Evolutionary conservation across 352 stramenopile species (phyloP).

Genomic region (Pythium rishiriense): DNA sequence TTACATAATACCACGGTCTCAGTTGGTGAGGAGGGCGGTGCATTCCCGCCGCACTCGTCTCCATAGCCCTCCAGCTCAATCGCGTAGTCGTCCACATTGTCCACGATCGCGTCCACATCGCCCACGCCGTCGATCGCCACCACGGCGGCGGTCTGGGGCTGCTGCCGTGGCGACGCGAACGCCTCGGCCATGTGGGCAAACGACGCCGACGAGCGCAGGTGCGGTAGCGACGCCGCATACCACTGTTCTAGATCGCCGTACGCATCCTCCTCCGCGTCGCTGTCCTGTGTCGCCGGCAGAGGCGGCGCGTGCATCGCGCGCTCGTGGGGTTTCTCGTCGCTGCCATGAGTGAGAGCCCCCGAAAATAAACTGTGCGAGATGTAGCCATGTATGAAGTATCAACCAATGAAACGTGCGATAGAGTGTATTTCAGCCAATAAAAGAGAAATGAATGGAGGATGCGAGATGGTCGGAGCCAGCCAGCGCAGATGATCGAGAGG

Average conservation of each 20-base stretch:
- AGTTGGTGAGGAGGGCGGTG: no score
- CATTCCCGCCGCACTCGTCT: no score
- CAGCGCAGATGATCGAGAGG: no score
- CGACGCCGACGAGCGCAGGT: slow-evolving; percentile 18
- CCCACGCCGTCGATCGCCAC: no score
- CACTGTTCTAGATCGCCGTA: slow-evolving; percentile 30
- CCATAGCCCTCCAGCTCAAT: slow-evolving; percentile 11
- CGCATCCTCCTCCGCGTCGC: not conserved
- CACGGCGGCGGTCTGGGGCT: not conserved
- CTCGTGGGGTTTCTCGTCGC: not conserved
- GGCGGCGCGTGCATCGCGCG: not conserved
- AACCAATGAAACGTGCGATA: no score
- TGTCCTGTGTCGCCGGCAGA: not conserved
- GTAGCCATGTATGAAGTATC: no score
- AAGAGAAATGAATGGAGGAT: no score
- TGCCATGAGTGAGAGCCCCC: no score
- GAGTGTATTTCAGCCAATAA: no score
- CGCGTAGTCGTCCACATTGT: slow-evolving; percentile 13
- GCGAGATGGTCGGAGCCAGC: no score
- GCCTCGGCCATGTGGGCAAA: slow-evolving; percentile 9
- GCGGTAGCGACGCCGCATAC: slow-evolving; percentile 29
- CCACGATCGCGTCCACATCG: not conserved
- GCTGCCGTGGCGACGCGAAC: not conserved
- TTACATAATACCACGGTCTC: no score
- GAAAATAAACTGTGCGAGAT: no score